Evolutionary conservation across 2,329 filamentous ascomycete genomes (phyloP).

Genomic region (Colletotrichum sp.): DNA sequence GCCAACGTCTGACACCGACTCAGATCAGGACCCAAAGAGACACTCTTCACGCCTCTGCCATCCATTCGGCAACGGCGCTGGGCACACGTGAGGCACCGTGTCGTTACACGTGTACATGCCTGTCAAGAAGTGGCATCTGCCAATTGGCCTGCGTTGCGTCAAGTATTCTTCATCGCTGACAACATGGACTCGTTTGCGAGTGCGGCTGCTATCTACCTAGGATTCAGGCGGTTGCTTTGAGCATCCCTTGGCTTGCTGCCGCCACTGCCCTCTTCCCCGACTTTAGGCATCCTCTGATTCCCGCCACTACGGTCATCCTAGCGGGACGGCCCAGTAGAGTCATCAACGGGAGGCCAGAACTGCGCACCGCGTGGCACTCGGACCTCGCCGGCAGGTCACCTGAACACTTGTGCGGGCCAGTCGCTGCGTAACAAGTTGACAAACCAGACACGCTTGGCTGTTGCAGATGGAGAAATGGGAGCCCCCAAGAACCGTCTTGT

Average conservation of each 20-base stretch:
- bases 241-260: not conserved
- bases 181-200: not conserved
- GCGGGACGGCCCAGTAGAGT: not conserved
- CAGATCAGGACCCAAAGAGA: not conserved
- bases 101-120: conserved; percentile 1
- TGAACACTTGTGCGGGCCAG: conserved; percentile 11
- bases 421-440: conserved; percentile 17
- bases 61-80: conserved; percentile 10
- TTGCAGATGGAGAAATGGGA: not conserved
- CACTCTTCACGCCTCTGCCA: not conserved
- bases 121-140: not conserved
- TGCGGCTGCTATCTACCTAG: not conserved
- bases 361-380: conserved; percentile 1
- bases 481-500: not conserved
- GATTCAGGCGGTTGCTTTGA: not conserved
- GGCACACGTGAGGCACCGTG: conserved; percentile 2
- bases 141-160: not conserved
- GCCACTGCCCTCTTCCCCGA: not conserved
- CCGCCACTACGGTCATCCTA: not conserved
- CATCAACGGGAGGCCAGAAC: not conserved
- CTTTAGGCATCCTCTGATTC: not conserved
- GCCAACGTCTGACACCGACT: not conserved
- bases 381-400: conserved; percentile 15
- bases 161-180: not conserved
- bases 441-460: conserved; percentile 6